Percentiles rank a stretch among this genome's conserved stretches.
Conservation (phyloP, 345 rosid genomes). For the Abelmoschus esculentus region DNA sequence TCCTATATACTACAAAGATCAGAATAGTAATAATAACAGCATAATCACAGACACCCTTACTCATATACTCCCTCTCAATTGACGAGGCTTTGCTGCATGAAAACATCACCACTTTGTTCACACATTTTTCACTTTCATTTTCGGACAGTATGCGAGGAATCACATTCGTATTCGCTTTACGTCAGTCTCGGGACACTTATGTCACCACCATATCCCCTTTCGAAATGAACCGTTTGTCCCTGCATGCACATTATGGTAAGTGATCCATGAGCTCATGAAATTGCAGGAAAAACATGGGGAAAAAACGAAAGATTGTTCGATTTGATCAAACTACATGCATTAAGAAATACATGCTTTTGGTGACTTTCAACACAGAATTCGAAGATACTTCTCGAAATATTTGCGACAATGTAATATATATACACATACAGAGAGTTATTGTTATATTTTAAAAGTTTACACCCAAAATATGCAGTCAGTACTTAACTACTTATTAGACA, state of each 20-base stretch:
- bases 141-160: neutral
- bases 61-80: neutral
- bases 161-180: conserved; percentile 51
- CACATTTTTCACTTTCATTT: neutral
- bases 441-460: too few relatives aligned
- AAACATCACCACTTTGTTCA: neutral
- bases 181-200: conserved; percentile 72
- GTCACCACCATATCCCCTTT: conserved; percentile 45
- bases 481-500: too few relatives aligned
- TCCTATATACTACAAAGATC: too few relatives aligned
- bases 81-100: neutral
- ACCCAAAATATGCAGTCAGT: too few relatives aligned
- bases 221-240: conserved; percentile 34
- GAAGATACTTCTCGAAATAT: too few relatives aligned
- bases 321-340: too few relatives aligned
- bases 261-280: neutral
- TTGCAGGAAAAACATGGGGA: neutral
- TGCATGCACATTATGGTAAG: conserved; percentile 19
- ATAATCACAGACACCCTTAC: neutral
- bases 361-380: too few relatives aligned
- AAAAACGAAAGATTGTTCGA: too few relatives aligned
- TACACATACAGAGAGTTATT: too few relatives aligned
- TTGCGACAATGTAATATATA: too few relatives aligned
- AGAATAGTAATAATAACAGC: too few relatives aligned
- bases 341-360: too few relatives aligned